phyloP scores from a whole-genome alignment of 495 filamentous ascomycete genomes.

The Bryoglossum gracile region DNA sequence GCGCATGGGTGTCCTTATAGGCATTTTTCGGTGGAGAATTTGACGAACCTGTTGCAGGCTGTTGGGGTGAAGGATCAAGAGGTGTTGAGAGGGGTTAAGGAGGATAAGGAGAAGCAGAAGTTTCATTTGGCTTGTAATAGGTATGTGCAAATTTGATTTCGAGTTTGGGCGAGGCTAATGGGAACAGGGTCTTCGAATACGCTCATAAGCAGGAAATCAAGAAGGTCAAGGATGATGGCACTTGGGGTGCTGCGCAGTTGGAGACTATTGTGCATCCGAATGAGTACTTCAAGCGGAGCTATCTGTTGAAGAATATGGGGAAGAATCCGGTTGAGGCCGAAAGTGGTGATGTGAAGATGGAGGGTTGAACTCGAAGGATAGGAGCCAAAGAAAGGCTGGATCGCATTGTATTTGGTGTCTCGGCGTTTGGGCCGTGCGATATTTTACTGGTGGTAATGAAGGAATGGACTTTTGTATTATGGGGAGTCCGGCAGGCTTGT shows the following conservation, averaged over 20 bases:
- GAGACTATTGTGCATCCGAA: slow-evolving; percentile 98
- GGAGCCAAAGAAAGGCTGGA: too few relatives aligned
- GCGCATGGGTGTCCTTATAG: slow-evolving; percentile 93
- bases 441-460: too few relatives aligned
- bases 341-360: slow-evolving; percentile 46
- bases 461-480: too few relatives aligned
- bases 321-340: slow-evolving; percentile 28
- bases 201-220: slow-evolving; percentile 81
- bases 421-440: too few relatives aligned
- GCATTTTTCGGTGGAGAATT: slow-evolving; percentile 82
- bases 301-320: slow-evolving; percentile 68
- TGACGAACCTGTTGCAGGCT: slow-evolving; percentile 61
- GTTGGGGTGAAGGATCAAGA: slow-evolving; percentile 73
- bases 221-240: slow-evolving; percentile 73
- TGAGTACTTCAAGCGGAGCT: slow-evolving; percentile 93
- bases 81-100: slow-evolving; percentile 70
- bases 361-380: too few relatives aligned
- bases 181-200: slow-evolving; percentile 71
- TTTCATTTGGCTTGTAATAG: slow-evolving; percentile 93
- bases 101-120: slow-evolving; percentile 81
- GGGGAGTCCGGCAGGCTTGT: too few relatives aligned
- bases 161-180: not conserved
- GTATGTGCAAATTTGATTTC: slow-evolving; percentile 11
- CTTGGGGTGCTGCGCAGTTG: slow-evolving; percentile 70
- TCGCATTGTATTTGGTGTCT: too few relatives aligned